Evolutionary conservation across 1,284 basidiomycete species (phyloP).

Genomic region (Microbotryum violaceum): DNA sequence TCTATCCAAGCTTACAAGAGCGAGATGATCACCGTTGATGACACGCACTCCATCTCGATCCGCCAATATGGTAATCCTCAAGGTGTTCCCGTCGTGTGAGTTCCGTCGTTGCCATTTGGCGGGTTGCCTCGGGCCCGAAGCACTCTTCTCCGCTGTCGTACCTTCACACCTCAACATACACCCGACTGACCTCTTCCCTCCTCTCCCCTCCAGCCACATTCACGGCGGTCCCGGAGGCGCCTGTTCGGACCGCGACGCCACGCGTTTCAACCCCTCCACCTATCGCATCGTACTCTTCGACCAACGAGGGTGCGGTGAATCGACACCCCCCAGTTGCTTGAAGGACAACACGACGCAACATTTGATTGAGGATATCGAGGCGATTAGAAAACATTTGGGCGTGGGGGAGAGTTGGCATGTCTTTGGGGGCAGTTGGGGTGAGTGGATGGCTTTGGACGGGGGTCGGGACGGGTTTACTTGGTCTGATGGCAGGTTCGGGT

Average conservation of each 20-base stretch:
- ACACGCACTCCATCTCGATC: slow-evolving; percentile 33
- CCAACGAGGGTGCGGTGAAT: slow-evolving; percentile 79
- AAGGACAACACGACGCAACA: slow-evolving; percentile 93
- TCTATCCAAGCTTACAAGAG: slow-evolving; percentile 23
- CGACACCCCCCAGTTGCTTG: slow-evolving; percentile 67
- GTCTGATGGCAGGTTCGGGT: slow-evolving; percentile 3
- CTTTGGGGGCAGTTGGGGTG: slow-evolving; percentile 82
- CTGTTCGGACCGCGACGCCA: slow-evolving; percentile 56
- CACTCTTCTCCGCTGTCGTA: not conserved
- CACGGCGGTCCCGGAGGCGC: slow-evolving; percentile 64
- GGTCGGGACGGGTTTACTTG: too few relatives aligned
- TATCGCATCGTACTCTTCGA: slow-evolving; percentile 67
- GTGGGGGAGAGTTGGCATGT: slow-evolving; percentile 77
- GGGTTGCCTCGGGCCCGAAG: not conserved
- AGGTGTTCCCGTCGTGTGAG: slow-evolving; percentile 55
- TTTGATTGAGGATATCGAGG: slow-evolving; percentile 82
- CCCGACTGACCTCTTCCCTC: not conserved
- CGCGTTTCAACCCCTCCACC: slow-evolving; percentile 71
- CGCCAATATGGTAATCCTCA: slow-evolving; percentile 34
- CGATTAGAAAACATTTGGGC: slow-evolving; percentile 60
- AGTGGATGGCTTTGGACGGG: not conserved
- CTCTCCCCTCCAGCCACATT: too few relatives aligned
- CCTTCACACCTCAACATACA: not conserved
- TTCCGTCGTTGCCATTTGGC: slow-evolving; percentile 36
- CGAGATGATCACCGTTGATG: slow-evolving; percentile 30